Conservation (phyloP, 2,329 filamentous ascomycete species). For the Diaporthe ampelina region DNA sequence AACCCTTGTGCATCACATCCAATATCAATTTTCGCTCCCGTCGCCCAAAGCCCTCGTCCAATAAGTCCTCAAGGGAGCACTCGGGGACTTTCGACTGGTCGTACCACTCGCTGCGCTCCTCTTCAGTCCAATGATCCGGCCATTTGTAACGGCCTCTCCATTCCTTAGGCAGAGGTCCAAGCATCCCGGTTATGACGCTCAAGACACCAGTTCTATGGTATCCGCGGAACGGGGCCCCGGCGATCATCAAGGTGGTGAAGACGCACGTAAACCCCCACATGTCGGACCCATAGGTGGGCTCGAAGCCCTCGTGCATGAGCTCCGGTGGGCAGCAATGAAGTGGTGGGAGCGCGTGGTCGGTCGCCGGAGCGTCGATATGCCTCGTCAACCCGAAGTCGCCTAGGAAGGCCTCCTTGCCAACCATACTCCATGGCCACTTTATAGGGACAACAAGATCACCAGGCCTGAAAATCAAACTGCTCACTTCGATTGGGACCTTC, state of each 20-base stretch:
- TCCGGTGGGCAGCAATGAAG: not conserved
- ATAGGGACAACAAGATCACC: constrained; percentile 3
- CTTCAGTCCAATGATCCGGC: not conserved
- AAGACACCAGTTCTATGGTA: not conserved
- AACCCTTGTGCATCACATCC: constrained; percentile 17
- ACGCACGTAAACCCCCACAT: constrained; percentile 27
- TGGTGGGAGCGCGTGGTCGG: not conserved
- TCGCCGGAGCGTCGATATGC: not conserved
- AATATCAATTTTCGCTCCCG: constrained; percentile 14
- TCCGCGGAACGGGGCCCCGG: not conserved
- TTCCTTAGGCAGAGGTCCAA: constrained; percentile 12
- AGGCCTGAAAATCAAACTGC: not conserved
- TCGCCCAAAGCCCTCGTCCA: not conserved
- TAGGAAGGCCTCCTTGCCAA: not conserved
- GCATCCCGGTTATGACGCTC: not conserved
- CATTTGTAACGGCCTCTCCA: constrained; percentile 5
- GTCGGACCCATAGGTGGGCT: constrained; percentile 11
- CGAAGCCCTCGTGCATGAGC: constrained; percentile 15
- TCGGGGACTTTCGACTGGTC: not conserved
- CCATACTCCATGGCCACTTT: constrained; percentile 5
- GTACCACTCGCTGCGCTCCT: constrained; percentile 17
- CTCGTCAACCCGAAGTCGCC: constrained; percentile 1
- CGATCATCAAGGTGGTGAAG: constrained; percentile 9
- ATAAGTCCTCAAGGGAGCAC: no score
- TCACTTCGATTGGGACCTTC: not conserved